Base-by-base conservation (phyloP, 2,329 filamentous ascomycete species). In the Pochonia chlamydosporia region DNA sequence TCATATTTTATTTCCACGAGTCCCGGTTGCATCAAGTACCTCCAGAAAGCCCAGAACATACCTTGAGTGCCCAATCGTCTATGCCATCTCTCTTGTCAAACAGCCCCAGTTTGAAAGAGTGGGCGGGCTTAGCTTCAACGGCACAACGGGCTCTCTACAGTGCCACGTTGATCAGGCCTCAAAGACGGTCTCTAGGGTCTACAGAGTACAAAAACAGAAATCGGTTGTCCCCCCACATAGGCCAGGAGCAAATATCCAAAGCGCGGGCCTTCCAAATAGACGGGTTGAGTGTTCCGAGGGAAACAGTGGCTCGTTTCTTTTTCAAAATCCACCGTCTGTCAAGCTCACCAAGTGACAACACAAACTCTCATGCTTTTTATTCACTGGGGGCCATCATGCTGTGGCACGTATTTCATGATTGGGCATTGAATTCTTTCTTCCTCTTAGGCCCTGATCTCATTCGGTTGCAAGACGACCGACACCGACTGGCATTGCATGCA, bases 91-190 rank as follows among this genome's bases (percentile, higher is more conserved):
- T 25, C 45, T 14, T 41, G 26, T 28, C 44, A 31, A 31, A 28
- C 44, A 21, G 44, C 44, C 37, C 36, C 37, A 37, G 44, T 20
- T 6, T 21, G 44, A 35, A 33, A 25, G 33, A 43, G 45, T 43
- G 45, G 33, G 33, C 40, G 24, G 21, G 14, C 24, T 11, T 11
- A 47, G 40, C 40, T 39, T 24, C 25, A 44, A 23, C 33, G 40
- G 8, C 26, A 44, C 51, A 48, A 41, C 47, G 46, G 49, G 49
- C 52, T 59, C 53, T 51, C 51, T 56, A 56, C n/a, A 46, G 56
- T 63, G 63, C 62, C 63, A 66, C 62, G 62, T 66, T 63, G 60
- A 62, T 59, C 40, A 36, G 49, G 50, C 50, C 47, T 54, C 47
- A 49, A 46, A 46, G 36, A 31, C 37, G 33, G 24, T 20, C n/a